phyloP scores from a whole-genome alignment of 148 eudicot genomes.

The Pharnaceum exiguum region DNA sequence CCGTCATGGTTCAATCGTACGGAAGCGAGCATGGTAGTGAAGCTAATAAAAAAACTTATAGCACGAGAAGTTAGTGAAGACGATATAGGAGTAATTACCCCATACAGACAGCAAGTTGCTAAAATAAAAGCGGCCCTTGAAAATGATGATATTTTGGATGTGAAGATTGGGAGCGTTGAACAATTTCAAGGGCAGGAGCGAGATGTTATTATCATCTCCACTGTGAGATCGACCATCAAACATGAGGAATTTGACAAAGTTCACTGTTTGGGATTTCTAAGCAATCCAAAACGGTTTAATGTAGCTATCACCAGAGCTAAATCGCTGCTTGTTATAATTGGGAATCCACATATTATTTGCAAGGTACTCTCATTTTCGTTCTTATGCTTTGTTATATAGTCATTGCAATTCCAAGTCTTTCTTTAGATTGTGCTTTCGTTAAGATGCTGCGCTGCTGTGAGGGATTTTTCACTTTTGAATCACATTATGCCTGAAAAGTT shows the following conservation, averaged over 20 bases:
- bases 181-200: slow-evolving; percentile 97
- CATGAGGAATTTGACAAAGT: slow-evolving; percentile 73
- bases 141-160: slow-evolving; percentile 21
- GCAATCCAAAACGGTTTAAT: slow-evolving; percentile 89
- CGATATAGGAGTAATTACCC: slow-evolving; percentile 86
- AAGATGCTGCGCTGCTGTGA: too few species aligned
- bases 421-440: too few species aligned
- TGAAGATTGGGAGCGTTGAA: slow-evolving; percentile 92
- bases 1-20: slow-evolving; percentile 98
- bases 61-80: slow-evolving; percentile 33
- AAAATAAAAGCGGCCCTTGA: slow-evolving; percentile 70
- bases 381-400: too few species aligned
- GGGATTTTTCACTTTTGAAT: too few species aligned
- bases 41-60: slow-evolving; percentile 44
- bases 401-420: too few species aligned
- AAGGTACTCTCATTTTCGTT: slow-evolving; percentile 67
- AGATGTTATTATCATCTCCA: slow-evolving; percentile 75
- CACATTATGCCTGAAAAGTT: too few species aligned
- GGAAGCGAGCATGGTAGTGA: slow-evolving; percentile 85
- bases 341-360: slow-evolving; percentile 88
- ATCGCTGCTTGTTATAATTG: slow-evolving; percentile 78
- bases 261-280: slow-evolving; percentile 78
- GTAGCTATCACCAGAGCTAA: slow-evolving; percentile 92
- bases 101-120: slow-evolving; percentile 85
- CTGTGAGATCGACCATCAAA: slow-evolving; percentile 80